These are phyloP conservation scores for Melampsora larici-populina DNA, from an alignment of 1,284 basidiomycete genomes.

Conservation along the genomic window DNA sequence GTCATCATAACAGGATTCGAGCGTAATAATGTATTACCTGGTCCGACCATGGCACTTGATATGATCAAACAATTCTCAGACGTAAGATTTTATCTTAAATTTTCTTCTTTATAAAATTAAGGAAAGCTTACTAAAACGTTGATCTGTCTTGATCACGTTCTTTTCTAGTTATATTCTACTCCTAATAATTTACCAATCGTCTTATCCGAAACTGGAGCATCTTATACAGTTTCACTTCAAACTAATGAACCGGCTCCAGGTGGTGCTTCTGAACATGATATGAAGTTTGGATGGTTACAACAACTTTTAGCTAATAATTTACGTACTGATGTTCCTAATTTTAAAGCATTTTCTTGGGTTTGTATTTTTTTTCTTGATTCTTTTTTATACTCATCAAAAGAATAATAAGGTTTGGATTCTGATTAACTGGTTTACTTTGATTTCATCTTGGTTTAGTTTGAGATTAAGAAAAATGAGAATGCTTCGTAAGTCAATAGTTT, in stretches of 20 bases:
- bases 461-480: slow-evolving; percentile 7
- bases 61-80: slow-evolving; percentile 32
- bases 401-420: too few relatives aligned
- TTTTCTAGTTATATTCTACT: slow-evolving; percentile 14
- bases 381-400: too few relatives aligned
- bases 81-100: background rate
- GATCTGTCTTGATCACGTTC: too few relatives aligned
- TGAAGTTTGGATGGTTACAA: slow-evolving; percentile 31
- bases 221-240: slow-evolving; percentile 19
- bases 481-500: background rate
- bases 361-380: background rate
- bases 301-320: slow-evolving; percentile 24
- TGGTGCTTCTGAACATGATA: slow-evolving; percentile 23
- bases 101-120: background rate
- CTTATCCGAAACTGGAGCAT: slow-evolving; percentile 33
- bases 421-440: background rate
- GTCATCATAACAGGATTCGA: slow-evolving; percentile 6
- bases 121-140: too few relatives aligned
- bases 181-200: slow-evolving; percentile 21
- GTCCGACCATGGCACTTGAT: slow-evolving; percentile 16
- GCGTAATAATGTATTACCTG: slow-evolving; percentile 33
- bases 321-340: slow-evolving; percentile 14
- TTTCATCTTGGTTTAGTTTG: slow-evolving; percentile 1
- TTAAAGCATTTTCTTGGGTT: slow-evolving; percentile 38
- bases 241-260: slow-evolving; percentile 2